A percentile compares a stretch with the other conserved stretches of the same genome.
phyloP scores from a whole-genome alignment of 2,329 filamentous ascomycete genomes.

The Chalara sp. region DNA sequence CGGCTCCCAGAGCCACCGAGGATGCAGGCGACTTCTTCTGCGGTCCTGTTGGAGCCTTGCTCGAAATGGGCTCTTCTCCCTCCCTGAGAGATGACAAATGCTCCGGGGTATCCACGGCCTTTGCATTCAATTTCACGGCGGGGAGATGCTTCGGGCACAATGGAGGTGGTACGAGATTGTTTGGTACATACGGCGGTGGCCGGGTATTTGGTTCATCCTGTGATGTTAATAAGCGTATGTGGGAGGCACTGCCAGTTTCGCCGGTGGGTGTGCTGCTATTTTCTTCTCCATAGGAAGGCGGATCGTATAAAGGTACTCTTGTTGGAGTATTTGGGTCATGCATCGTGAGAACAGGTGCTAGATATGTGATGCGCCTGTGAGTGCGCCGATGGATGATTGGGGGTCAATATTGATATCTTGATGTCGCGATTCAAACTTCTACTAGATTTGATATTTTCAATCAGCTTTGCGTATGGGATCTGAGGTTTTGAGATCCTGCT shows the following conservation, averaged over 20 bases:
- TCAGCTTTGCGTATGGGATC: no score
- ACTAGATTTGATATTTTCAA: no score
- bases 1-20: neutral
- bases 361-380: no score
- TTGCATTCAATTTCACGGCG: conserved; percentile 9
- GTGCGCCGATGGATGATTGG: no score
- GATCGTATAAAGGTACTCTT: conserved; percentile 49
- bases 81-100: conserved; percentile 30
- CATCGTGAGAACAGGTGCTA: conserved; percentile 16
- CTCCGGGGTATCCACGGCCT: conserved; percentile 28
- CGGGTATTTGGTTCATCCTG: conserved; percentile 47
- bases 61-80: conserved; percentile 31
- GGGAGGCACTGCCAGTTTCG: conserved; percentile 38
- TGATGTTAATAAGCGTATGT: conserved; percentile 55
- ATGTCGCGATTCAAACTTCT: no score
- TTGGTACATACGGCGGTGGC: conserved; percentile 51
- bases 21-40: conserved; percentile 26
- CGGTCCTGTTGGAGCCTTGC: conserved; percentile 22
- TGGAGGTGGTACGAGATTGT: conserved; percentile 15
- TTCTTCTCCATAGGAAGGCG: conserved; percentile 49
- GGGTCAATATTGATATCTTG: no score
- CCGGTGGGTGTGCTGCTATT: conserved; percentile 38
- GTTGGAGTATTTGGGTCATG: conserved; percentile 41
- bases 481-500: no score
- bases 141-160: conserved; percentile 1